Percentiles rank a stretch among this genome's conserved stretches.
These are phyloP conservation scores for Paramecium caudatum DNA, from an alignment of 73 alveolate species.

Conservation along the genomic window DNA sequence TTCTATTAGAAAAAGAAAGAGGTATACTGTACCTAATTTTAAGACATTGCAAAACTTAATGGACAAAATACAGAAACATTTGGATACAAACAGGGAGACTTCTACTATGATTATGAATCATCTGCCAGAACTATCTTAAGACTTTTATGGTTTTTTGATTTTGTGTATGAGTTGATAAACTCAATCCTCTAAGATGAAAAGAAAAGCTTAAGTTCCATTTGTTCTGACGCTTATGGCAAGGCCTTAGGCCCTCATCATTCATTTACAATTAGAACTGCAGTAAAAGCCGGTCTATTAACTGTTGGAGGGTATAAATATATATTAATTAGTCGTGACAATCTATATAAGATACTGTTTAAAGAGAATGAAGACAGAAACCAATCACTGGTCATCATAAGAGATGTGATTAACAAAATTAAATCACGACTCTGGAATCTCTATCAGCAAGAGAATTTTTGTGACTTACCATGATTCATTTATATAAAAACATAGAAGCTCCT, in stretches of 20 bases:
- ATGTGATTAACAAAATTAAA: background rate
- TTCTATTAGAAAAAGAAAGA: constrained; percentile 19
- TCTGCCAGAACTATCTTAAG: constrained; percentile 84
- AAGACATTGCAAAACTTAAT: constrained; percentile 43
- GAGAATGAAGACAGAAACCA: background rate
- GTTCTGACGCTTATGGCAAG: constrained; percentile 80
- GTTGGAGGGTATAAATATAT: constrained; percentile 28
- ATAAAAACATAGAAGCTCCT: background rate
- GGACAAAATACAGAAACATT: constrained; percentile 15
- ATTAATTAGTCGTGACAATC: constrained; percentile 25
- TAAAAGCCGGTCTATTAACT: constrained; percentile 82
- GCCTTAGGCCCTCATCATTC: constrained; percentile 91
- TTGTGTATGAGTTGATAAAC: constrained; percentile 51
- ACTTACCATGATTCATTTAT: constrained; percentile 28
- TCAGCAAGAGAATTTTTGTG: background rate
- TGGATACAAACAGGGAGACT: constrained; percentile 4
- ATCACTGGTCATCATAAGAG: background rate
- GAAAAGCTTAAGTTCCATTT: constrained; percentile 65
- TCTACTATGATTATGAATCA: constrained; percentile 74
- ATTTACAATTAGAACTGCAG: constrained; percentile 83
- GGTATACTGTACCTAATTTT: background rate
- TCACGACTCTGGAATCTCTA: background rate
- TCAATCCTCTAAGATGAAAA: constrained; percentile 61
- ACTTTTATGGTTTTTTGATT: constrained; percentile 84
- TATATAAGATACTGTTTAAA: background rate